Base-by-base conservation (phyloP, 2,329 filamentous ascomycete genomes). In the Diaporthe longicolla region DNA sequence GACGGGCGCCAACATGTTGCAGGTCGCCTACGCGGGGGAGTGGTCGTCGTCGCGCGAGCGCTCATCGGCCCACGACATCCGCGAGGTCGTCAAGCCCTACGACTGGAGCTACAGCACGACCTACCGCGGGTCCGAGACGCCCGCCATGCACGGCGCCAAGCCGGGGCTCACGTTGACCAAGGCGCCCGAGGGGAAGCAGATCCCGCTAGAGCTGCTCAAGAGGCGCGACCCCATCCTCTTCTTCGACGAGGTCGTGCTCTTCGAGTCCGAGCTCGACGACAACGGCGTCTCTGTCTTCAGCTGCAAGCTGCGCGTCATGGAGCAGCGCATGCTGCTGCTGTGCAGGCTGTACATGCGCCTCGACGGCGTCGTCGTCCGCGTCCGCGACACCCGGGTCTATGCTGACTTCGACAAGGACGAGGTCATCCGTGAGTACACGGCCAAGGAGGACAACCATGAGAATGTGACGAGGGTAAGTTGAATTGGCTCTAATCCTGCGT, bases 31-130 rank as follows among this genome's bases (percentile, higher is more conserved):
- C 84, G 97, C 97, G 2, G 90, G 91, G 76, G 94, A 95, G 82
- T 99, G 97, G 97, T 87, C 85, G 77, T 87, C 87, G 77, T 89
- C 84, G 69, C 84, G 88, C 73, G 95, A 95, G 82, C 91, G 93
- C 82, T 94, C 94, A 79, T 93, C 93, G 66, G 93, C 95, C 66
- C 92, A 94, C 79, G 94, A 93, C 72, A 98, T 99, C 82, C 95
- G 94, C 81, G 95, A 98, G 81, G 93, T 98, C 35, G 94, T 99
- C 71, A 95, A 95, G 85, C 95, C 96, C 4, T 99, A 97, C 82
- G 97, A 99, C 85, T 99, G 97, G 97, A 98, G 95, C 76, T 99
- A 98, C 85, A 97, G 92, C 77, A 98, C 96, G 48, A 89, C 92
- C 77, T 99, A 98, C 84, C 89, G 89, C 73, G 97, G 97, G 68